Conservation (phyloP, 2,329 filamentous ascomycete species). For the Huntiella bhutanensis region DNA sequence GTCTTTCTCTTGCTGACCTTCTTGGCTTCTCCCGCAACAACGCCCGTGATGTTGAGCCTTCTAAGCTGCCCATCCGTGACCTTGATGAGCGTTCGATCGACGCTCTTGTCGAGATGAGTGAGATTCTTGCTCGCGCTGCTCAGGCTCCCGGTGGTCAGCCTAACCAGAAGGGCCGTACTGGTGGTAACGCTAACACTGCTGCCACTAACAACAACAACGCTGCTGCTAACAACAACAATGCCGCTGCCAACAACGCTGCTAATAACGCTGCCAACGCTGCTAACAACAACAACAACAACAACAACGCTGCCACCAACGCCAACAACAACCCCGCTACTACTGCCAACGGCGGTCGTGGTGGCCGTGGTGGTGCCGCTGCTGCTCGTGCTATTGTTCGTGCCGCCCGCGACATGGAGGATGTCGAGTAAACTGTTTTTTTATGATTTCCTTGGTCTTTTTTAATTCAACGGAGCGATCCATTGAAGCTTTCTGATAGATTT, state of each 20-base stretch:
- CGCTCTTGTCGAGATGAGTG: too few relatives aligned
- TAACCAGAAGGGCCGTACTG: too few relatives aligned
- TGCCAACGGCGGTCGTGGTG: background rate
- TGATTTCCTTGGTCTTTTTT: slow-evolving; percentile 1
- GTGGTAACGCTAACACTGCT: too few relatives aligned
- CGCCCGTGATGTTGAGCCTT: background rate
- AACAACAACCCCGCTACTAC: background rate
- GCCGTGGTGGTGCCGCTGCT: background rate
- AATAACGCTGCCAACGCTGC: too few relatives aligned
- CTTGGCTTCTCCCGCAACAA: background rate
- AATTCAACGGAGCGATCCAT: background rate
- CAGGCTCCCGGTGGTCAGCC: too few relatives aligned
- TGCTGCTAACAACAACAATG: background rate
- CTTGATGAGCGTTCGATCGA: background rate
- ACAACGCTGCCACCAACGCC: background rate
- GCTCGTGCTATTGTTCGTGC: background rate
- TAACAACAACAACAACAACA: background rate
- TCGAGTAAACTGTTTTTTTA: background rate
- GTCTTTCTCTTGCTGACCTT: background rate
- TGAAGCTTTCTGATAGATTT: background rate
- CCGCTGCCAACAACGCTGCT: background rate
- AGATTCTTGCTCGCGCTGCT: too few relatives aligned
- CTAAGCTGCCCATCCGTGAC: background rate
- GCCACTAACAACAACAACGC: too few relatives aligned
- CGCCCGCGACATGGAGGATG: background rate